These are phyloP conservation scores for Ephemerocybe angulata DNA, from an alignment of 768 basidiomycete species.

Conservation along the genomic window DNA sequence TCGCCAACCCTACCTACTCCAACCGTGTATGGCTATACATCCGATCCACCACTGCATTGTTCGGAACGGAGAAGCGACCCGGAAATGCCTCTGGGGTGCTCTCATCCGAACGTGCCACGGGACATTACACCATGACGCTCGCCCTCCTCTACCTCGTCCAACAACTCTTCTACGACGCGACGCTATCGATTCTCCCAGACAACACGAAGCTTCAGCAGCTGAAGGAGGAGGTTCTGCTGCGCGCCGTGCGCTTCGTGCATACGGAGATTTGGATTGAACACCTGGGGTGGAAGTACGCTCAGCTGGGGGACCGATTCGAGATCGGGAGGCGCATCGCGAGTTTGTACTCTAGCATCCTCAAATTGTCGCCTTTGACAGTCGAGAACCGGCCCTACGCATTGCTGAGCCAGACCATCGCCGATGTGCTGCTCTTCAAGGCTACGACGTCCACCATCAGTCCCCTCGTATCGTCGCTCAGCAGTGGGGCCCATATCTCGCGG, in stretches of 20 bases:
- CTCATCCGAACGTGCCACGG: constrained; percentile 63
- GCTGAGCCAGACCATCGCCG: constrained; percentile 61
- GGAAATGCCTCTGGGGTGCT: constrained; percentile 66
- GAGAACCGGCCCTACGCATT: constrained; percentile 53
- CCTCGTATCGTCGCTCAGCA: constrained; percentile 64
- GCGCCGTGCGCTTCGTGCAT: constrained; percentile 76
- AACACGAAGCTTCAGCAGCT: constrained; percentile 62
- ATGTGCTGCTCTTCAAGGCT: constrained; percentile 70
- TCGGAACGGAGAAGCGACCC: constrained; percentile 55
- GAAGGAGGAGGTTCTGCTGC: constrained; percentile 80
- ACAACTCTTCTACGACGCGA: constrained; percentile 71
- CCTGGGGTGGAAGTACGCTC: constrained; percentile 79
- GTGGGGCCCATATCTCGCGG: constrained; percentile 54
- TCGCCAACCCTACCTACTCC: constrained; percentile 72
- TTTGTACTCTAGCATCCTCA: constrained; percentile 65
- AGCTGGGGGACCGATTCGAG: constrained; percentile 80
- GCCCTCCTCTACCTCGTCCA: constrained; percentile 74
- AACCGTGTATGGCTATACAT: constrained; percentile 86
- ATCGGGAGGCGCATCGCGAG: constrained; percentile 65
- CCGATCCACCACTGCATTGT: constrained; percentile 72
- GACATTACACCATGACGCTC: constrained; percentile 79
- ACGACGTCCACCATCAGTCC: constrained; percentile 81
- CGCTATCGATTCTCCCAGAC: constrained; percentile 51
- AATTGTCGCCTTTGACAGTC: constrained; percentile 12
- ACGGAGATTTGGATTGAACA: constrained; percentile 88